Evolutionary conservation across 352 stramenopile species (phyloP).

Genomic region (Pythium sp.): DNA sequence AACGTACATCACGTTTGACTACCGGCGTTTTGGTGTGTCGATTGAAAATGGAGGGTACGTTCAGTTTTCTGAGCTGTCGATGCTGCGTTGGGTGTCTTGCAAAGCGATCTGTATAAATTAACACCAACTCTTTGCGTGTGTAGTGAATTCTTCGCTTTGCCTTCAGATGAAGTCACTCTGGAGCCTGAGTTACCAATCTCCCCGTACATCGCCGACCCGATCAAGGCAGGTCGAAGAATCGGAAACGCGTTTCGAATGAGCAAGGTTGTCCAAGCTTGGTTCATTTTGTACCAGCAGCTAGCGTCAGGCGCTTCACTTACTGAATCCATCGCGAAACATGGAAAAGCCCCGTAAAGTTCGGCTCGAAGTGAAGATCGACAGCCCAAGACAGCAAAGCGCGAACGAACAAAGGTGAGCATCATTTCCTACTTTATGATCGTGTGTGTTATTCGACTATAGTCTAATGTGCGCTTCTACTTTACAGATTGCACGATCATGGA

Average conservation of each 20-base stretch:
- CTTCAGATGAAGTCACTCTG: slow-evolving; percentile 35
- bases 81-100: not conserved
- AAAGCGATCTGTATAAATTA: not conserved
- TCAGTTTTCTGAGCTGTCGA: not conserved
- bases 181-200: slow-evolving; percentile 41
- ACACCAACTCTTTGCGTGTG: not conserved
- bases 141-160: slow-evolving; percentile 76
- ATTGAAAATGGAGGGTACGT: slow-evolving; percentile 69
- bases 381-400: not conserved
- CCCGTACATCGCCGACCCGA: slow-evolving; percentile 73
- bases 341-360: not conserved
- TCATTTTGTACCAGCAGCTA: slow-evolving; percentile 32
- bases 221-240: slow-evolving; percentile 62
- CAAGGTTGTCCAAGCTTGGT: slow-evolving; percentile 53
- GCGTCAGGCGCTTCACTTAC: slow-evolving; percentile 22
- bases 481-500: not conserved
- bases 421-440: not conserved
- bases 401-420: slow-evolving; percentile 1
- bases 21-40: slow-evolving; percentile 73
- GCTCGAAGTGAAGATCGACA: not conserved
- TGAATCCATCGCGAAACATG: slow-evolving; percentile 7
- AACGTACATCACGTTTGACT: slow-evolving; percentile 85
- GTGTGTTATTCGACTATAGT: not conserved
- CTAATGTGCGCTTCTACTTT: not conserved
- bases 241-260: slow-evolving; percentile 84